Evolutionary conservation across 352 stramenopile genomes (phyloP).

Genomic region (Saprolegnia parasitica): DNA sequence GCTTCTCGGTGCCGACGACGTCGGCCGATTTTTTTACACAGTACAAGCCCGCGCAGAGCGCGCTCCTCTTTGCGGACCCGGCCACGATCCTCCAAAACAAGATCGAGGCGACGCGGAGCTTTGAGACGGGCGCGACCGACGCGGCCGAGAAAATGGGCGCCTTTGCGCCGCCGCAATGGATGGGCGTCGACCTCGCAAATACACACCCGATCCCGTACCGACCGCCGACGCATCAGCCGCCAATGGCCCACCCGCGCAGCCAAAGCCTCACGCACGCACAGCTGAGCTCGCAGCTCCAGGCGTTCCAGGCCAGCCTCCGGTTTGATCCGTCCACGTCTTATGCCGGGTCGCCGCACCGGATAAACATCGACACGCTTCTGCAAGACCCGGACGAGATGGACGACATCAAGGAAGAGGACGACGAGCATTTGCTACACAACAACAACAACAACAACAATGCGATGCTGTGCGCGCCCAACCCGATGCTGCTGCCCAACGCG

Average conservation of each 20-base stretch:
- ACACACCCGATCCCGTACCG: not conserved
- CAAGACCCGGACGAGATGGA: constrained; percentile 21
- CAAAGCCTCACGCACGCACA: constrained; percentile 27
- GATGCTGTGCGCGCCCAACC: not conserved
- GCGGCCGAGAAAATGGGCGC: not conserved
- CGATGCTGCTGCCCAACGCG: not conserved
- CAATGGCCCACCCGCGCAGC: constrained; percentile 6
- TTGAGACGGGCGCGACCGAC: constrained; percentile 13
- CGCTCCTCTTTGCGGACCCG: constrained; percentile 11
- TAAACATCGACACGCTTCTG: constrained; percentile 21
- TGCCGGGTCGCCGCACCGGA: not conserved
- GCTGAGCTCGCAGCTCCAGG: constrained; percentile 18
- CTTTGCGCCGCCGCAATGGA: not conserved
- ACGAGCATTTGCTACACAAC: constrained; percentile 5
- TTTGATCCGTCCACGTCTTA: not conserved
- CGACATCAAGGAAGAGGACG: constrained; percentile 15
- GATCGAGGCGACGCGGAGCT: constrained; percentile 18
- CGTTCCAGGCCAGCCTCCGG: not conserved
- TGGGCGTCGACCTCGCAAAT: not conserved
- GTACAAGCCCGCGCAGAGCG: constrained; percentile 9
- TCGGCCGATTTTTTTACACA: constrained; percentile 21
- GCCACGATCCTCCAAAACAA: constrained; percentile 6
- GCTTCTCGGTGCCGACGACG: constrained; percentile 3
- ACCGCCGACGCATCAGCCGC: not conserved
- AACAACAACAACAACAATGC: constrained; percentile 1